Evolutionary conservation across 495 filamentous ascomycete species (phyloP), one percentile per base, ranked within the genome.

Genomic region (Astrocystis sublimbata): DNA sequence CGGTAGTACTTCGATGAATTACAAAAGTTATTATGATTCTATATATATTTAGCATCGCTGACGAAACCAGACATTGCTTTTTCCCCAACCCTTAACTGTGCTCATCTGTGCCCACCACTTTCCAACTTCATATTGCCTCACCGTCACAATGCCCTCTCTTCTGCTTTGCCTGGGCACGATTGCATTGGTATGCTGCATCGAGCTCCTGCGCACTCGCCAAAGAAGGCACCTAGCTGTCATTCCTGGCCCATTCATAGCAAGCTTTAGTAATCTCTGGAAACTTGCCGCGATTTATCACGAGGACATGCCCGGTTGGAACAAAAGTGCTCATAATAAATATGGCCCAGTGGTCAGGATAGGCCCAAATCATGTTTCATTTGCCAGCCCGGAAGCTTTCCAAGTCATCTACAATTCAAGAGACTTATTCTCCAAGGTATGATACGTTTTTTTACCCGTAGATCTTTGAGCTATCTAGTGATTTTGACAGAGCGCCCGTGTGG

Each of bases 261-360:
- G 36, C 36, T 40, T 40, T 40, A 40, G 36, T 13, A 40, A 40
- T 40, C 5, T 13, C 4, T 40, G 36, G 36, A 40, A 40, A 13
- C 2, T 40, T 13, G 36, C 10, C 3, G 36, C 36, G 10, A 40
- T 40, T 6, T 40, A 6, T 5, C n/a, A 9, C 36, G 36, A 40
- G 2, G 36, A 40, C 36, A 40, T 40, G 36, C 36, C 36, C 36
- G 36, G 36, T 6, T 40, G 36, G 36, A 40, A 5, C 2, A 6
- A 12, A 6, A 3, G 3, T 3, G 36, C 36, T 2, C 36, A 40
- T 13, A 5, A 40, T 3, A 40, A 5, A 40, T 40, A 40, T 40
- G 64, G 70, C 8, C 49, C 65, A 3, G 64, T 68, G 9, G 66
- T 73, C 7, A 63, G 70, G 4, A 66, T 72, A 15, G 68, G 68